Base-by-base conservation (phyloP, 306 rosid species). In the Trifolium dubium region DNA sequence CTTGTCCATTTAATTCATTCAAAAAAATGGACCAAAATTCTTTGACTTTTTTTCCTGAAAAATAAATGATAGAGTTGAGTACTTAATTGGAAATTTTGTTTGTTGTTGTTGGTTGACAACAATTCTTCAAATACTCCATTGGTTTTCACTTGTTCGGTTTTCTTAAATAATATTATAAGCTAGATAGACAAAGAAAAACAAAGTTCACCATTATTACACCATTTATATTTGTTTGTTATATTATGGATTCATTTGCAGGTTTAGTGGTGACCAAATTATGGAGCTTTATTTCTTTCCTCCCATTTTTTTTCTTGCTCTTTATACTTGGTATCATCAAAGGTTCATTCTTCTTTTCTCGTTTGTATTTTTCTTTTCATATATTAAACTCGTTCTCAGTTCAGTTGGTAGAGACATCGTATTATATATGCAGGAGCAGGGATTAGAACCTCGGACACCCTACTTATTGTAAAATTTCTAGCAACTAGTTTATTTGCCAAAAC, bases 321-420 rank as follows among this genome's bases (percentile, higher is more conserved):
- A 18, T 81, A 75, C 87, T 92, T 23, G 96, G 88, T 78, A 46
- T 86, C 70, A 79, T 88, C 69, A 92, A 92, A 89, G 97, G 97
- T 92, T 58, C 69, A 39, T 30, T 50, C 70, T n/a, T 63, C 3
- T 54, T 6, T 75, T 40, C 4, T 44, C 23, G 37, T 49, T 50
- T 5, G 10, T 47, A 29, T 39, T 50, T 23, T 23, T 23, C 23
- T 23, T 23, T 23, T 23, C 23, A 23, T 23, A 23, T 23, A 23
- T 23, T 23, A 23, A 23, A 23, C 23, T 23, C 23, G 23, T 23
- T 23, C 23, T 23, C 23, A 23, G 23, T 23, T 23, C 1, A 23
- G 23, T 23, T 23, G 23, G 23, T 23, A 23, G 23, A 23, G 23
- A 23, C 23, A 23, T 23, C 1, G 23, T 23, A 23, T 23, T 23